A percentile compares a stretch with the other conserved stretches of the same genome.
These are phyloP conservation scores for Colletotrichum lindemuthianum DNA, from an alignment of 2,329 filamentous ascomycete genomes.

Conservation along the genomic window DNA sequence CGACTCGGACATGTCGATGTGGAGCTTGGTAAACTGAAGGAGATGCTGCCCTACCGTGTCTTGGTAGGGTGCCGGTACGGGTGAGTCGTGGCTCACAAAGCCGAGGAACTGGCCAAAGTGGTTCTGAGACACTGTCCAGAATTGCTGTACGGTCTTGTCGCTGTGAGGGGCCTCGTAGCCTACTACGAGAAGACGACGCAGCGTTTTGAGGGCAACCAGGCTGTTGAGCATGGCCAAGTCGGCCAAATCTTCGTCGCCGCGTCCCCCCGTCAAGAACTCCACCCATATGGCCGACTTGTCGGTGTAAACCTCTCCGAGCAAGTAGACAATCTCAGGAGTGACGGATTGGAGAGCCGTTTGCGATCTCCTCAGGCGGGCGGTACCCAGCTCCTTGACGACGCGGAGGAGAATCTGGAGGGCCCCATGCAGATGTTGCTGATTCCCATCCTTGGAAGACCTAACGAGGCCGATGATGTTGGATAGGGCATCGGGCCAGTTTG, in stretches of 20 bases:
- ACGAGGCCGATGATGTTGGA: constrained; percentile 71
- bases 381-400: constrained; percentile 90
- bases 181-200: constrained; percentile 80
- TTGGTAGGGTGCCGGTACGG: constrained; percentile 62
- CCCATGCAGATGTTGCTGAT: constrained; percentile 75
- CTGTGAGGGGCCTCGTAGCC: constrained; percentile 88
- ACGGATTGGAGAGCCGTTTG: constrained; percentile 81
- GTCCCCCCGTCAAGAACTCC: constrained; percentile 65
- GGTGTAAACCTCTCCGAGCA: constrained; percentile 82
- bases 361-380: constrained; percentile 78
- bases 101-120: constrained; percentile 82
- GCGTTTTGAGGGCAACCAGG: constrained; percentile 78
- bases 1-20: constrained; percentile 82
- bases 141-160: constrained; percentile 77
- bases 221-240: constrained; percentile 79
- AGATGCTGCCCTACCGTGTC: constrained; percentile 84
- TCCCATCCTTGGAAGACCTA: constrained; percentile 65
- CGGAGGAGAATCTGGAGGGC: constrained; percentile 82
- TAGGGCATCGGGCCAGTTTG: constrained; percentile 79
- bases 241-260: constrained; percentile 67
- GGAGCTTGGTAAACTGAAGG: constrained; percentile 90
- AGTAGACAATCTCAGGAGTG: constrained; percentile 84
- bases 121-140: constrained; percentile 82
- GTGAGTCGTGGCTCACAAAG: constrained; percentile 67
- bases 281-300: constrained; percentile 78